Evolutionary conservation across 768 basidiomycete species (phyloP).

Genomic region (Rhodotorula babjevae): DNA sequence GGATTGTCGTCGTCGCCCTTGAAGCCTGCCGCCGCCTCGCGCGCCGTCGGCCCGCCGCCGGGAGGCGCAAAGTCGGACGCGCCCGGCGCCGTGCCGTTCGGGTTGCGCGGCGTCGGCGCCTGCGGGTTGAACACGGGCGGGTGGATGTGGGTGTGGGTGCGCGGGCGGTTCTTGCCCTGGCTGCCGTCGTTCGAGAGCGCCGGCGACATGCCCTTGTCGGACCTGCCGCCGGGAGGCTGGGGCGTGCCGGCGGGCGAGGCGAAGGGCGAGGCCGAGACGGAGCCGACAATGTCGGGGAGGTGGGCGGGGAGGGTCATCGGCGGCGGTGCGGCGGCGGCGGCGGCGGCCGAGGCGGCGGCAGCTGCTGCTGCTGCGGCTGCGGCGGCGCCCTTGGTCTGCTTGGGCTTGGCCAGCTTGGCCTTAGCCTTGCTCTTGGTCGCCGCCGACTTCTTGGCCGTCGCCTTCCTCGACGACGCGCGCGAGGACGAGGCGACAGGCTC

Average conservation of each 20-base stretch:
- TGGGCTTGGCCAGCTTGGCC: not conserved
- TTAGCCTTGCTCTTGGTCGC: not conserved
- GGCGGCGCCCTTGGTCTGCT: not conserved
- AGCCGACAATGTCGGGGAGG: not conserved
- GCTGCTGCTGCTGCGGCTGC: not conserved
- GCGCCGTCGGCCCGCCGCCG: conserved; percentile 27
- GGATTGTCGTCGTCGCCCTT: conserved; percentile 35
- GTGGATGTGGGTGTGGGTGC: conserved; percentile 5
- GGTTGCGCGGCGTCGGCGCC: conserved; percentile 31
- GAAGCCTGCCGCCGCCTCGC: conserved; percentile 28
- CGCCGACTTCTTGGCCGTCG: not conserved
- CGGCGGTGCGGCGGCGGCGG: not conserved
- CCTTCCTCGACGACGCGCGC: not conserved
- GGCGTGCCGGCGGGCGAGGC: not conserved
- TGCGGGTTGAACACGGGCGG: conserved; percentile 22
- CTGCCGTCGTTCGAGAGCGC: not conserved
- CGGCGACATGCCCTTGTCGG: not conserved
- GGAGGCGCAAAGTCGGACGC: conserved; percentile 32
- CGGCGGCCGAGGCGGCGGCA: not conserved
- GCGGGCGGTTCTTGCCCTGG: conserved; percentile 1
- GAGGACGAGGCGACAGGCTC: not conserved
- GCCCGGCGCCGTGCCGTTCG: conserved; percentile 32
- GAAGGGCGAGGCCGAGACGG: not conserved
- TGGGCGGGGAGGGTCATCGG: not conserved
- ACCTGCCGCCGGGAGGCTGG: not conserved